phyloP scores from a whole-genome alignment of 2,329 filamentous ascomycete species.

The Fusarium buharicum region DNA sequence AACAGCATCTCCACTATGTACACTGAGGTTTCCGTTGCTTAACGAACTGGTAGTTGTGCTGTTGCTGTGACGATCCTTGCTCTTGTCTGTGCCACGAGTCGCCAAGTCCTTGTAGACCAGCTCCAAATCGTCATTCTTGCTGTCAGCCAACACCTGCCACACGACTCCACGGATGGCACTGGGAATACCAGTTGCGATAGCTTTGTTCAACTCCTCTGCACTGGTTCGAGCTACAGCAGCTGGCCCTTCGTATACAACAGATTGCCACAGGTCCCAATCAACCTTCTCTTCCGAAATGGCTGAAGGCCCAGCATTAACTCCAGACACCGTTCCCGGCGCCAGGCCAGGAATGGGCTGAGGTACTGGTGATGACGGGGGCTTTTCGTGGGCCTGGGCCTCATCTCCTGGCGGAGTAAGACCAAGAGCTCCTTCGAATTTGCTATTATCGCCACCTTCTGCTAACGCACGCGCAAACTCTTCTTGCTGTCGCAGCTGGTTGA shows the following conservation, averaged over 20 bases:
- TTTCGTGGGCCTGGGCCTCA: conserved; percentile 45
- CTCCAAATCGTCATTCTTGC: conserved; percentile 92
- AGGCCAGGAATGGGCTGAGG: conserved; percentile 75
- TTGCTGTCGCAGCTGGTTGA: conserved; percentile 79
- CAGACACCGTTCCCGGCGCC: conserved; percentile 86
- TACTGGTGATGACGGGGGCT: conserved; percentile 59
- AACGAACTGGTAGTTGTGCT: conserved; percentile 61
- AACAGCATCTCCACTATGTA: conserved; percentile 71
- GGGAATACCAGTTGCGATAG: conserved; percentile 93
- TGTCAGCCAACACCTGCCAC: conserved; percentile 96
- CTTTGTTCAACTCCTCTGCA: conserved; percentile 86
- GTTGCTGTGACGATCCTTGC: conserved; percentile 70
- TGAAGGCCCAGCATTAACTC: conserved; percentile 79
- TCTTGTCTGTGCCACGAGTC: conserved; percentile 82
- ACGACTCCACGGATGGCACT: conserved; percentile 97
- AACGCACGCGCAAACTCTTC: conserved; percentile 72
- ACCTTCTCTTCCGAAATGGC: conserved; percentile 78
- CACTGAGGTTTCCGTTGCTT: conserved; percentile 65
- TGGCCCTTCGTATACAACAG: conserved; percentile 93
- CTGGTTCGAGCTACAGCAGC: conserved; percentile 88
- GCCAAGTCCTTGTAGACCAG: conserved; percentile 85
- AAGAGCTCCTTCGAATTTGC: conserved; percentile 52
- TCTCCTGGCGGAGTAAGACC: conserved; percentile 42
- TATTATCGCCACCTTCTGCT: conserved; percentile 64
- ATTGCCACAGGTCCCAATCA: conserved; percentile 99